phyloP scores from a whole-genome alignment of 352 stramenopile genomes.

The Phytophthora agathidicida region DNA sequence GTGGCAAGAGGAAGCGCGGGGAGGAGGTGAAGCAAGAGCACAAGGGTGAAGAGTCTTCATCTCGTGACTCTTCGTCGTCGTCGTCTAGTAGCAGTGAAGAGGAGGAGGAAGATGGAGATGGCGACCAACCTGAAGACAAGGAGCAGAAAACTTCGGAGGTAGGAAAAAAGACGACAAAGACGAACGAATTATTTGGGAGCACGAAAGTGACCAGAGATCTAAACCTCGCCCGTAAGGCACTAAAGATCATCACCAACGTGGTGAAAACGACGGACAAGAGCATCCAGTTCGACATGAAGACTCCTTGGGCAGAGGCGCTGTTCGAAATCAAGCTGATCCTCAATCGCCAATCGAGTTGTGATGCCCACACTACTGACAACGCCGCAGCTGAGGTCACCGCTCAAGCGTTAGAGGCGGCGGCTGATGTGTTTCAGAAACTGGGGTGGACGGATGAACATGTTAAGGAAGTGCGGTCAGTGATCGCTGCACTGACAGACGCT shows the following conservation, averaged over 20 bases:
- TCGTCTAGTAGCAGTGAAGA: slow-evolving; percentile 4
- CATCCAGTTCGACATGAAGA: slow-evolving; percentile 5
- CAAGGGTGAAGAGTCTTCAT: neutral
- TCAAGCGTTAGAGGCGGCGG: slow-evolving; percentile 21
- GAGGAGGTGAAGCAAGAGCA: slow-evolving; percentile 1
- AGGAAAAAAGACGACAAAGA: neutral
- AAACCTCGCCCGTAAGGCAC: slow-evolving; percentile 12
- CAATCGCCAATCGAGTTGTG: slow-evolving; percentile 10
- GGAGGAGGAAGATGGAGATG: slow-evolving; percentile 2
- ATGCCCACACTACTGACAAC: slow-evolving; percentile 13
- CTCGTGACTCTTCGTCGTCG: neutral
- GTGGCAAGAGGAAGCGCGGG: neutral
- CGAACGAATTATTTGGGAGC: neutral
- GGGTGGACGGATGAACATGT: slow-evolving; percentile 6
- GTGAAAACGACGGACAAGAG: slow-evolving; percentile 13
- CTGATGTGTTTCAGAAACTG: slow-evolving; percentile 10
- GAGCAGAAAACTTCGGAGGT: slow-evolving; percentile 3
- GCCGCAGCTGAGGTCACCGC: slow-evolving; percentile 20
- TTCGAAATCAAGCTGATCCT: slow-evolving; percentile 21
- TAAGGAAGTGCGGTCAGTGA: slow-evolving; percentile 20
- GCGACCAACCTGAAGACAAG: slow-evolving; percentile 9
- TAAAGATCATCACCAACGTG: slow-evolving; percentile 8
- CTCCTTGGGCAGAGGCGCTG: slow-evolving; percentile 16
- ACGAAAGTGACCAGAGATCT: slow-evolving; percentile 11
- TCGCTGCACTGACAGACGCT: slow-evolving; percentile 20